phyloP scores from a whole-genome alignment of 257 asterid genomes.

The Catharanthus roseus region DNA sequence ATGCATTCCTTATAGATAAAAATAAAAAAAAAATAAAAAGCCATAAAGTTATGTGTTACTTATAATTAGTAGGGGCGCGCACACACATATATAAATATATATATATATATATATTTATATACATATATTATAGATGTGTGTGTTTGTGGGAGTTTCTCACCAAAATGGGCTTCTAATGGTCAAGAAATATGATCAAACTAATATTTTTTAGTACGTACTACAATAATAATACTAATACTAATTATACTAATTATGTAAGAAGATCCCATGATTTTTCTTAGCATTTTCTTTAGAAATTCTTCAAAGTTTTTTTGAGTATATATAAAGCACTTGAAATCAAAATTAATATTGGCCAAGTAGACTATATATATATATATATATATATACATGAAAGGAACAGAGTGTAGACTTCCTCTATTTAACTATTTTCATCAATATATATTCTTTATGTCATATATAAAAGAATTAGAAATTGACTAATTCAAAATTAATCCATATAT shows the following conservation, averaged over 20 bases:
- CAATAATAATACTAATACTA: background rate
- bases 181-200: too few relatives aligned
- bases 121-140: too few relatives aligned
- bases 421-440: background rate
- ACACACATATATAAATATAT: too few relatives aligned
- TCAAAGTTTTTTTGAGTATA: background rate
- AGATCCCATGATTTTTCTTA: constrained; percentile 8
- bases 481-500: background rate
- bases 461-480: background rate
- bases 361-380: background rate
- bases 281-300: constrained; percentile 18
- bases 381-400: constrained; percentile 6
- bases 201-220: too few relatives aligned
- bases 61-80: too few relatives aligned
- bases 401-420: background rate
- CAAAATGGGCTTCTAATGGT: background rate
- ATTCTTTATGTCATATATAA: background rate
- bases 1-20: too few relatives aligned
- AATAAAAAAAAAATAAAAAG: too few relatives aligned
- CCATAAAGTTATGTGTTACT: too few relatives aligned
- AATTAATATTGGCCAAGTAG: background rate
- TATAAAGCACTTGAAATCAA: background rate
- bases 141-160: too few relatives aligned
- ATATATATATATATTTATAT: too few relatives aligned
- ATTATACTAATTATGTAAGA: too few relatives aligned